Base-by-base conservation (phyloP, 106 monocot genomes). In the Amphibolis antarctica region DNA sequence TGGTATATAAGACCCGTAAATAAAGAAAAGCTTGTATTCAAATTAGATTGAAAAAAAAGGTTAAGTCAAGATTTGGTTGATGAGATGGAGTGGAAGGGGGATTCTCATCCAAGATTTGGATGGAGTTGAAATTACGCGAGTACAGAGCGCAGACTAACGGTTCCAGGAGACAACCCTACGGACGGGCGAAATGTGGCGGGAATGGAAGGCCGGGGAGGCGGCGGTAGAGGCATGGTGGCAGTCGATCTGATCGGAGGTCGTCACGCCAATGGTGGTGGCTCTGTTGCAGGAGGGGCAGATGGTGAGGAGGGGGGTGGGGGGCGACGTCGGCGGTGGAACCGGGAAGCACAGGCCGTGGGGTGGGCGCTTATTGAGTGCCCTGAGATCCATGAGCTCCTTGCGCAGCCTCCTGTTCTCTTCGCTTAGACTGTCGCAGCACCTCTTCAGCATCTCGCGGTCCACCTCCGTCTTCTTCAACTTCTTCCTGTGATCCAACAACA, bases 401-500 rank as follows among this genome's bases (percentile, higher is more conserved):
- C 79, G 86, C 1, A 86, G 67, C 36, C 86, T 55, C 12, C 76
- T 59, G 65, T 86, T 86, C 71, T 82, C 86, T 64, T 79, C 86
- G 0, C 74, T 77, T 29, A 82, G 62, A 3, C 64, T 76, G 55
- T 86, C 81, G 31, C 86, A 86, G 70, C 79, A 86, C 24, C 79
- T 66, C 68, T 74, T 84, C 70, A 84, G 27, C 55, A 77, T 79
- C 44, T 83, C 76, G 42, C 83, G 74, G 58, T 83, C 79, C 24
- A 83, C 83, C 30, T 83, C 83, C 28, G 77, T 84, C 55, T 84
- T 80, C 64, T 80, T 84, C 77, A 80, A 74, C 63, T 84, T 83
- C 48, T 75, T 79, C 69, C 79, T 81, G 63, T 12, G 17, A 49
- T n/a, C n/a, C n/a, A n/a, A n/a, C n/a, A n/a, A n/a, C n/a, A n/a